Base-by-base conservation (phyloP, 805 yeast genomes). In the Barnettozyma wickerhamii region DNA sequence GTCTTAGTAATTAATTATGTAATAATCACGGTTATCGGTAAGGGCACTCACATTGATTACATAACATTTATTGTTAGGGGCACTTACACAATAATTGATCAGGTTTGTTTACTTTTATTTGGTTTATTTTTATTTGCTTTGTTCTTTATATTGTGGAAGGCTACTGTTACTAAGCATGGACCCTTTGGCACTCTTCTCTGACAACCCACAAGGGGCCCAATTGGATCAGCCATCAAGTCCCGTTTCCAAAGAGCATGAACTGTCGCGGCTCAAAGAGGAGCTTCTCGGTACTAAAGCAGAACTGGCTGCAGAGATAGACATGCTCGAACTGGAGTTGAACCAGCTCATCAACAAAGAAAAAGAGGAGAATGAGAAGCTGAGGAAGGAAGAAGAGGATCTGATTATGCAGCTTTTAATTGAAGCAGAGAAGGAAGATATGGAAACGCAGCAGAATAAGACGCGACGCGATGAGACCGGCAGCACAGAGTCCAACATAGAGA, bases 261-360 rank as follows among this genome's bases (percentile, higher is more conserved):
- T 33, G 13, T 23, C 33, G 4, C 18, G 10, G 13, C 20, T 28
- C 14, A 41, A 41, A 14, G 35, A 36, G n/a, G 41, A 36, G 19
- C 38, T 43, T 5, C 21, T 43, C 17, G 13, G 10, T 2, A 31
- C n/a, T 10, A 43, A 43, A 15, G 29, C 28, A 10, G 26, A 19
- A n/a, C 17, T 43, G n/a, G 27, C 28, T 15, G 10, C 15, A 3
- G 60, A 56, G 40, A 45, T 56, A 6, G 47, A 43, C 6, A 19
- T 10, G 0, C 33, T 56, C 10, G 55, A 56, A 20, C 13, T 34
- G 1, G 35, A 50, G 19, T 49, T 55, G 55, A 50, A 53, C 21
- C 47, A 41, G n/a, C 17, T 50, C 9, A 45, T 49, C 7, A 42
- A 33, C 14, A 19, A 15, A 19, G 47, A 45, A 5, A 47, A 41